phyloP scores from a whole-genome alignment of 2,329 filamentous ascomycete genomes.

The Diaporthe australafricana region DNA sequence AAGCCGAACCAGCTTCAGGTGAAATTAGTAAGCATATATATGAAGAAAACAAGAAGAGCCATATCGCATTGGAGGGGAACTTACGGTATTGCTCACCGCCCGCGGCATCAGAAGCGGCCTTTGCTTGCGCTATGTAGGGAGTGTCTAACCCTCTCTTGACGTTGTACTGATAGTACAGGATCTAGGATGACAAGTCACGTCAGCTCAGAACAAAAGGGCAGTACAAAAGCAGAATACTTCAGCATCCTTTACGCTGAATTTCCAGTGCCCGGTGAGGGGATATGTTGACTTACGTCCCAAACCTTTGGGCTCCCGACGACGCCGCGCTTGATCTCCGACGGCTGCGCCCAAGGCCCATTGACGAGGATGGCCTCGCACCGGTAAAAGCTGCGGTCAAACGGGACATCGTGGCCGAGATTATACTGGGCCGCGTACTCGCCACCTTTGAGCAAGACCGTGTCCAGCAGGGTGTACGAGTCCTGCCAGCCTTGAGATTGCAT shows the following conservation, averaged over 20 bases:
- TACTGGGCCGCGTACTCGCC: conserved; percentile 54
- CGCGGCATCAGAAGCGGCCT: conserved; percentile 26
- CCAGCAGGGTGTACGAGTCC: conserved; percentile 47
- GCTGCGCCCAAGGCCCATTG: conserved; percentile 50
- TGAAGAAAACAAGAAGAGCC: neutral
- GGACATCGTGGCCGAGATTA: conserved; percentile 49
- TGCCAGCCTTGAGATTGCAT: conserved; percentile 49
- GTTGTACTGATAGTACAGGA: conserved; percentile 49
- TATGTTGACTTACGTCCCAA: conserved; percentile 36
- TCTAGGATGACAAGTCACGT: conserved; percentile 31
- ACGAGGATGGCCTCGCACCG: conserved; percentile 54
- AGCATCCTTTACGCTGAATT: neutral
- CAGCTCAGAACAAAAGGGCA: neutral
- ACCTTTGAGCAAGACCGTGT: conserved; percentile 49
- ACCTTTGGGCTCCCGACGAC: conserved; percentile 36
- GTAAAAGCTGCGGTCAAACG: conserved; percentile 50
- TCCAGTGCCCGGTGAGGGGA: conserved; percentile 30
- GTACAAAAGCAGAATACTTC: neutral
- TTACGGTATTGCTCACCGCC: conserved; percentile 12
- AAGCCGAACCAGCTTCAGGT: neutral
- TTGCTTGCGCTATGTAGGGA: conserved; percentile 38
- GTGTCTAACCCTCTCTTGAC: conserved; percentile 42
- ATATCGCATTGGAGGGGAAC: no score
- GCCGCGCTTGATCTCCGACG: conserved; percentile 44
- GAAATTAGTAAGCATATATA: neutral